phyloP scores from a whole-genome alignment of 2,329 filamentous ascomycete species.

The Fusarium napiforme region DNA sequence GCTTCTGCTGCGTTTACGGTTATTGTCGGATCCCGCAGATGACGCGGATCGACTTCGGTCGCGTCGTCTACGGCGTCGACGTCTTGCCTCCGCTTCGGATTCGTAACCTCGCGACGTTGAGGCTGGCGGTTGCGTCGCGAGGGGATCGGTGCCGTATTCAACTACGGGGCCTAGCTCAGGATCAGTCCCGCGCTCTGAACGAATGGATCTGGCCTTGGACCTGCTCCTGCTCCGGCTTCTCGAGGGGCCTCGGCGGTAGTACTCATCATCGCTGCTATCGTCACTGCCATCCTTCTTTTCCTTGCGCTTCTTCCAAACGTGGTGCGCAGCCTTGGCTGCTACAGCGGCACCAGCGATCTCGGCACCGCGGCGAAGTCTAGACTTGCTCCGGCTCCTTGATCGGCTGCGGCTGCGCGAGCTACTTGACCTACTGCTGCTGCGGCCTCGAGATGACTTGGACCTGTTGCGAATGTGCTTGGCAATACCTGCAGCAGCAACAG shows the following conservation, averaged over 20 bases:
- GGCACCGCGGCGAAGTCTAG: conserved; percentile 63
- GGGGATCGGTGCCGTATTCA: conserved; percentile 71
- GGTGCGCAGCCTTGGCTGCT: conserved; percentile 69
- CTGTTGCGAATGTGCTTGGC: conserved; percentile 67
- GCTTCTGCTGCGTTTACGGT: conserved; percentile 64
- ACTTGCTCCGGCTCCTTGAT: conserved; percentile 55
- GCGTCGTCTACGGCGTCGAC: conserved; percentile 53
- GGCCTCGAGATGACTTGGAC: conserved; percentile 54
- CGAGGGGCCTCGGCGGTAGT: conserved; percentile 50
- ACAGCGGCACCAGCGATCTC: conserved; percentile 70
- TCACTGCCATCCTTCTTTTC: conserved; percentile 65
- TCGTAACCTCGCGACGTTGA: conserved; percentile 56
- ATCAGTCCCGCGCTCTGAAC: conserved; percentile 67
- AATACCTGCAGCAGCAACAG: conserved; percentile 67
- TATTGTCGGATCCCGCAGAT: conserved; percentile 49
- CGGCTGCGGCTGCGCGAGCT: conserved; percentile 38
- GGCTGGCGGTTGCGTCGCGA: conserved; percentile 56
- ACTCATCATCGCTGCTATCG: conserved; percentile 50
- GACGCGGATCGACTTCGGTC: conserved; percentile 49
- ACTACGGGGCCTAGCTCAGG: conserved; percentile 72
- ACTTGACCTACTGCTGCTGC: conserved; percentile 38
- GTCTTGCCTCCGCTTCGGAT: conserved; percentile 59
- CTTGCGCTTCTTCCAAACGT: conserved; percentile 69
- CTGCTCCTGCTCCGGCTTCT: conserved; percentile 58
- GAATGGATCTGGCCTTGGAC: conserved; percentile 62